These are phyloP conservation scores for Alternaria viburni DNA, from an alignment of 2,329 filamentous ascomycete genomes.

Conservation along the genomic window DNA sequence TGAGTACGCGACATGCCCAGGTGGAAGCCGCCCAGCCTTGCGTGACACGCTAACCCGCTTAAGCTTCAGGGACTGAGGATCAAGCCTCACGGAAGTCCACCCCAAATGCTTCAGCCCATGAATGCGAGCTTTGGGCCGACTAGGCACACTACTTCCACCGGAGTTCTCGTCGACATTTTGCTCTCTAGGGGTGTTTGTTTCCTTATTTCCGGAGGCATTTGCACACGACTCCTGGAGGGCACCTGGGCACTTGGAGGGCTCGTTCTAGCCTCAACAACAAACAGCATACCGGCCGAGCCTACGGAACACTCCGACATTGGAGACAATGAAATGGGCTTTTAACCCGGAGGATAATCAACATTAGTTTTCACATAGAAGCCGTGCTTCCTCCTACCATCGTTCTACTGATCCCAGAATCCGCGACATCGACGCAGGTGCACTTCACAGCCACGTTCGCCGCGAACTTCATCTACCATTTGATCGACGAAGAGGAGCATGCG, in stretches of 20 bases:
- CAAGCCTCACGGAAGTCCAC: not conserved
- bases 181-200: not conserved
- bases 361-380: not conserved
- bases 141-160: not conserved
- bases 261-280: not conserved
- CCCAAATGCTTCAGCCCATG: not conserved
- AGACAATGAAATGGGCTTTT: not conserved
- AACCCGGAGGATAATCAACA: accelerated
- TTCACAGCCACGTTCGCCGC: not conserved
- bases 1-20: not conserved
- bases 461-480: not conserved
- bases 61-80: not conserved
- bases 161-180: not conserved
- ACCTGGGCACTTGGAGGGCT: not conserved
- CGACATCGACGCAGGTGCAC: not conserved
- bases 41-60: not conserved
- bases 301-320: not conserved
- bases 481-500: not conserved
- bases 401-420: not conserved
- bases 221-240: not conserved
- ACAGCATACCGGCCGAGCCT: not conserved
- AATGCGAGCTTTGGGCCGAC: not conserved
- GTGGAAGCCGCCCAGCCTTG: not conserved
- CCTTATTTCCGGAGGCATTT: not conserved
- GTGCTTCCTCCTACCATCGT: not conserved